Evolutionary conservation across 1,284 basidiomycete species (phyloP), one percentile per base, ranked within the genome.

Genomic region (Cutaneotrichosporon daszewskae): DNA sequence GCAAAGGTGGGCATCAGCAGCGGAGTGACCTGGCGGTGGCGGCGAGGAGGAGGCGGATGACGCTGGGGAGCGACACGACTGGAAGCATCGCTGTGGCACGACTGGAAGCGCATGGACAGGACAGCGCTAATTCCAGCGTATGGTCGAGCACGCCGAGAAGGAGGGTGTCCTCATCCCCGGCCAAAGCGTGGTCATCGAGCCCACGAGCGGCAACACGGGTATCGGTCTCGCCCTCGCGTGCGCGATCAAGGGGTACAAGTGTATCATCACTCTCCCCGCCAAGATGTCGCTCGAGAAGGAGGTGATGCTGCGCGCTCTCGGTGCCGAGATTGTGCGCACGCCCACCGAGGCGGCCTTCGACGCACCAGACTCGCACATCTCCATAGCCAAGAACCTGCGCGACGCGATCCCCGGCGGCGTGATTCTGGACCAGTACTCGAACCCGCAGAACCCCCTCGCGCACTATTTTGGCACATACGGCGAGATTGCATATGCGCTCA

Each of bases 231-330:
- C 90, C 6, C 79, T 97, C 74, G 83, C 87, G 1, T 89, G 88
- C 58, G 90, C 91, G 3, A 52, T 72, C 40, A 69, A 71, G 52
- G 70, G 71, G 14, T 68, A 69, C 54, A 56, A 60, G 58, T 64
- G 72, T 60, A 91, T 98, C 66, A 98, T 98, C 69, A 92, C 89
- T 45, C 75, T 95, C 65, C 94, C 92, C 37, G 84, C 91, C 64
- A 98, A 97, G 75, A 98, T 97, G 94, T 90, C 86, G 4, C 72
- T 84, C 47, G 92, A 98, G 74, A 98, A 98, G 72, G 90, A 94
- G 73, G 87, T 88, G 10, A 81, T 88, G 29, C 76, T 98, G 34
- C 82, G 86, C 44, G 89, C 90, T 0, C 77, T 97, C 3, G 94
- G 94, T 10, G 92, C 94, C 4, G 84, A 92, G 68, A 89, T 98